Conservation (phyloP, 2,329 filamentous ascomycete genomes). For the Stachybotrys chartarum region DNA sequence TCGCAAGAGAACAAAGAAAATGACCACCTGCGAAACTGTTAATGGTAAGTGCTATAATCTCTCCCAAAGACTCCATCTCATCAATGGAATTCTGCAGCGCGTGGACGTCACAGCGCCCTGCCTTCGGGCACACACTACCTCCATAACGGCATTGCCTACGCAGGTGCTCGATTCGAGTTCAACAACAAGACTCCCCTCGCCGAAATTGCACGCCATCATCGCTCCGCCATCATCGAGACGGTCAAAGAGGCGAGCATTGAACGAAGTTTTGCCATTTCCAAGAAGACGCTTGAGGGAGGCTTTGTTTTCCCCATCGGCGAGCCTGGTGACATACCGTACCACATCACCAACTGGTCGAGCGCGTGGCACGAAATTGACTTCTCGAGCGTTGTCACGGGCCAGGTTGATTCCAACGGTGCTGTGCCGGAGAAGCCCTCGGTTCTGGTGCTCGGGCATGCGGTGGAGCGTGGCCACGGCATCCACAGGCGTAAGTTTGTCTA, state of each 20-base stretch:
- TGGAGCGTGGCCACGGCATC: constrained; percentile 2
- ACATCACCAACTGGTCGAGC: neutral
- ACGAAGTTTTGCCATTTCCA: constrained; percentile 4
- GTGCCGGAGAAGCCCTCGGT: neutral
- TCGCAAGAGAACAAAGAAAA: constrained; percentile 6
- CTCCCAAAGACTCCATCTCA: neutral
- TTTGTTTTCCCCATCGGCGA: constrained; percentile 8
- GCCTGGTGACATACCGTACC: constrained; percentile 9
- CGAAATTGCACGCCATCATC: constrained; percentile 9
- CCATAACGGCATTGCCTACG: constrained; percentile 7
- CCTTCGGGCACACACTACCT: constrained; percentile 7
- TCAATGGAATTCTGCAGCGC: constrained; percentile 2
- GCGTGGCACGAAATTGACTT: constrained; percentile 7
- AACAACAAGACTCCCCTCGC: constrained; percentile 5
- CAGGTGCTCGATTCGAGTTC: constrained; percentile 2
- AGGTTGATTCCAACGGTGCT: neutral
- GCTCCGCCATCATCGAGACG: constrained; percentile 12
- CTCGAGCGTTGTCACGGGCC: neutral
- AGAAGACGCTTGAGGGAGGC: constrained; percentile 2
- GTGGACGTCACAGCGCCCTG: constrained; percentile 7
- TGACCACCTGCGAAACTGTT: constrained; percentile 1
- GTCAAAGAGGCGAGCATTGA: constrained; percentile 13
- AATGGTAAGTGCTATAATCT: neutral
- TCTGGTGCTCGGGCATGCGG: constrained; percentile 8
- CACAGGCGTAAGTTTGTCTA: neutral